Conservation (phyloP, 306 rosid genomes). For the Carpinus viminea region DNA sequence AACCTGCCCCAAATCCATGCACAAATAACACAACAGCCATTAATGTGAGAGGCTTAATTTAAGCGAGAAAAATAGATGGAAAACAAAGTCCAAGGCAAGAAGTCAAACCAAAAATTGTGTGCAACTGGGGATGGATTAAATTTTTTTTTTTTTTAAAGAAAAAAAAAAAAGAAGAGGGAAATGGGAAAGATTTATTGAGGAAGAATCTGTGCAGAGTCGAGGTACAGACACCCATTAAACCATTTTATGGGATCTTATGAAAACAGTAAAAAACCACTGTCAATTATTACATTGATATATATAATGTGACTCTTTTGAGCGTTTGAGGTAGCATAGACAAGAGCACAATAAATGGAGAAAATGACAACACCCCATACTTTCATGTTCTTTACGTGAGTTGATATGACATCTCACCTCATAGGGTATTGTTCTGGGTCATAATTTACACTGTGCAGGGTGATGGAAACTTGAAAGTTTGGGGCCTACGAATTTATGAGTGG, state of each 20-base stretch:
- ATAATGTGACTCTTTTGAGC: constrained; percentile 26
- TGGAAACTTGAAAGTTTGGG: constrained; percentile 46
- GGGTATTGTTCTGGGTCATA: constrained; percentile 43
- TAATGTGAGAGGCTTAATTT: constrained; percentile 8
- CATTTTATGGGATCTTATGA: constrained; percentile 22
- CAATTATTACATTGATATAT: constrained; percentile 1
- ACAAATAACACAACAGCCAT: constrained; percentile 18
- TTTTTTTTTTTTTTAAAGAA: too few species aligned
- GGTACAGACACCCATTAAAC: constrained; percentile 14
- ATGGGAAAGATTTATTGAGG: constrained; percentile 25
- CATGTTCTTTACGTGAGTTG: constrained; percentile 44
- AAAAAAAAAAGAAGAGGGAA: too few species aligned
- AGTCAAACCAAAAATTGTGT: constrained; percentile 42
- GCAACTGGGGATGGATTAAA: constrained; percentile 14
- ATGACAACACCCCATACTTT: constrained; percentile 53
- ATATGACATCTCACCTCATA: constrained; percentile 57
- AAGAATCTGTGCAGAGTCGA: constrained; percentile 34
- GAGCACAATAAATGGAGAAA: constrained; percentile 47
- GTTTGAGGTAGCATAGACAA: constrained; percentile 26
- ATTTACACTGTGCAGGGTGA: constrained; percentile 36
- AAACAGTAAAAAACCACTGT: constrained; percentile 1
- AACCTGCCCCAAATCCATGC: constrained; percentile 67
- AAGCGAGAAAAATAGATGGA: background rate
- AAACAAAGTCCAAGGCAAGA: constrained; percentile 29
- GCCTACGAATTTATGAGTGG: constrained; percentile 56